Conservation (phyloP, 2,329 filamentous ascomycete genomes). For the Aurifilum marmelostoma region DNA sequence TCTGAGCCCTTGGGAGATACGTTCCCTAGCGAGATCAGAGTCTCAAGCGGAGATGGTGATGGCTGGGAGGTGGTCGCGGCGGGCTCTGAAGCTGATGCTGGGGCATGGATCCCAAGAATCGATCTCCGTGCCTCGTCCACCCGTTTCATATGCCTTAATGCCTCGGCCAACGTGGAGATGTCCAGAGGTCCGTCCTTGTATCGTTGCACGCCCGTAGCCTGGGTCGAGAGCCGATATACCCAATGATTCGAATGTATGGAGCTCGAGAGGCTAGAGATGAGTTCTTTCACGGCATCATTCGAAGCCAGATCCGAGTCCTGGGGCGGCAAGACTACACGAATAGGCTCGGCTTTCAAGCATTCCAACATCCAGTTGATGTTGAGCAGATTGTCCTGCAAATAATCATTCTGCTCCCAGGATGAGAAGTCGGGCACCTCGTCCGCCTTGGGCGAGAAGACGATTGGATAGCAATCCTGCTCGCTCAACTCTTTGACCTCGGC, state of each 20-base stretch:
- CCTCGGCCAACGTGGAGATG: slow-evolving; percentile 31
- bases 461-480: slow-evolving; percentile 37
- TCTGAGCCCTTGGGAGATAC: slow-evolving; percentile 18
- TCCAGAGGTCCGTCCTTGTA: slow-evolving; percentile 21
- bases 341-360: slow-evolving; percentile 38
- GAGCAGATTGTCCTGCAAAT: slow-evolving; percentile 49
- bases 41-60: slow-evolving; percentile 34
- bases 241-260: slow-evolving; percentile 39
- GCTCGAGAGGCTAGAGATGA: slow-evolving; percentile 23
- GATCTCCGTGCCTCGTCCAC: slow-evolving; percentile 16
- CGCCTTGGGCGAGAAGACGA: slow-evolving; percentile 21
- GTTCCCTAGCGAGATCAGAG: slow-evolving; percentile 22
- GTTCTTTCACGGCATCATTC: slow-evolving; percentile 19
- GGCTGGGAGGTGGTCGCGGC: slow-evolving; percentile 39
- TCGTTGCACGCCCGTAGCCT: slow-evolving; percentile 34
- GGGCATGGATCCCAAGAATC: background rate
- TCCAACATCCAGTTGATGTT: slow-evolving; percentile 53
- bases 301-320: slow-evolving; percentile 8
- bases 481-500: slow-evolving; percentile 38
- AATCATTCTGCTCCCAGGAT: slow-evolving; percentile 39
- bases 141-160: slow-evolving; percentile 34
- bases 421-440: slow-evolving; percentile 21
- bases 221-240: slow-evolving; percentile 38
- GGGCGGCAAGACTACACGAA: slow-evolving; percentile 21
- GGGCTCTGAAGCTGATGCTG: slow-evolving; percentile 33